phyloP scores from a whole-genome alignment of 129 eudicot species.

The Chrysanthemum makinoi region DNA sequence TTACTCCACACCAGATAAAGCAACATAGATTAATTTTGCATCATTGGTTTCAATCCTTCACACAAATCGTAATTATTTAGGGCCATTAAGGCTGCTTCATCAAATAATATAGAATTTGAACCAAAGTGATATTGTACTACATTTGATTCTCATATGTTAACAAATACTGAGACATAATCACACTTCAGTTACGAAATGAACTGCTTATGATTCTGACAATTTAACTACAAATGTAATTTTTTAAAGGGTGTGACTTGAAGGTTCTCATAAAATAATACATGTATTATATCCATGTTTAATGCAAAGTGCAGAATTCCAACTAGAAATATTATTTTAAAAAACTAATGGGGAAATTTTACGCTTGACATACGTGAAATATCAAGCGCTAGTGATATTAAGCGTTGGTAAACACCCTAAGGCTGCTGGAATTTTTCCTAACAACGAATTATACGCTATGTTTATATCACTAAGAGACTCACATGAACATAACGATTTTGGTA shows the following conservation, averaged over 20 bases:
- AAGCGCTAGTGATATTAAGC: too few species aligned
- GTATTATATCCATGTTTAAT: slow-evolving; percentile 2
- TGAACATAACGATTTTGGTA: slow-evolving; percentile 62
- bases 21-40: slow-evolving; percentile 2
- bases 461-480: slow-evolving; percentile 59
- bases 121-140: slow-evolving; percentile 3
- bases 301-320: slow-evolving; percentile 1
- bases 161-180: not conserved
- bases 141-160: slow-evolving; percentile 1
- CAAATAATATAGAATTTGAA: not conserved
- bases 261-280: not conserved
- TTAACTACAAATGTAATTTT: not conserved
- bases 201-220: not conserved
- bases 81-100: not conserved
- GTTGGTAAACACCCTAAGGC: too few species aligned
- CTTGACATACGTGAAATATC: too few species aligned
- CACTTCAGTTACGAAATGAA: not conserved
- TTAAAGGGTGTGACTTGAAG: not conserved
- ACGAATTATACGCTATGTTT: slow-evolving; percentile 56
- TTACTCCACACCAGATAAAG: slow-evolving; percentile 21
- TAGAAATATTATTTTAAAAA: not conserved
- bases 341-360: slow-evolving; percentile 4
- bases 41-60: slow-evolving; percentile 3
- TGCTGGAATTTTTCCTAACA: slow-evolving; percentile 40
- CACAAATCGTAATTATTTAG: slow-evolving; percentile 1